Conservation (phyloP, 2,329 filamentous ascomycete species). For the Sclerotiophoma versabilis region DNA sequence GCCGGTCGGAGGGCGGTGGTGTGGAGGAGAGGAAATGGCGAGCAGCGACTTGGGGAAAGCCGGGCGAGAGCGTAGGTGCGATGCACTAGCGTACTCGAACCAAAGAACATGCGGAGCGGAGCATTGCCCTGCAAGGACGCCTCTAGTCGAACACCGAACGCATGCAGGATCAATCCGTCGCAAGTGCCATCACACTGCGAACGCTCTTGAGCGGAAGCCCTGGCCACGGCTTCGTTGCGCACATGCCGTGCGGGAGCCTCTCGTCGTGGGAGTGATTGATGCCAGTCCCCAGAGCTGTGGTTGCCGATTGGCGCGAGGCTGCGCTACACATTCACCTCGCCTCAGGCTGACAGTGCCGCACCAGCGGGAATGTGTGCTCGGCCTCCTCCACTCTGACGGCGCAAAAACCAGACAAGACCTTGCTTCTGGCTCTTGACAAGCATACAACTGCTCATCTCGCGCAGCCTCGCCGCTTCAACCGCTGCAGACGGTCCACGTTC, state of each 20-base stretch:
- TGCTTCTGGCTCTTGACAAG: background rate
- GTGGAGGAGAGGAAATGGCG: slow-evolving; percentile 18
- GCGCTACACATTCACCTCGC: slow-evolving; percentile 11
- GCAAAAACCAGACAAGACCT: background rate
- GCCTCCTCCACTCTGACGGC: background rate
- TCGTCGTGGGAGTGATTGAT: background rate
- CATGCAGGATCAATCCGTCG: slow-evolving; percentile 1
- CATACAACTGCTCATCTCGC: background rate
- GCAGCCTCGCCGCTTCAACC: background rate
- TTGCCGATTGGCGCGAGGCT: slow-evolving; percentile 12
- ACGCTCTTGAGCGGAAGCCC: too few species aligned
- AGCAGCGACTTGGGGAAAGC: slow-evolving; percentile 17
- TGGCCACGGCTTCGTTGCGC: background rate
- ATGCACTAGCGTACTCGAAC: slow-evolving; percentile 14
- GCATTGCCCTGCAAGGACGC: slow-evolving; percentile 13
- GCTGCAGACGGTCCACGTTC: background rate
- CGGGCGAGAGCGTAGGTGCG: slow-evolving; percentile 18
- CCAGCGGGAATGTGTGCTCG: background rate
- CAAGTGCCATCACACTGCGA: too few species aligned
- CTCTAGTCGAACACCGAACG: slow-evolving; percentile 1
- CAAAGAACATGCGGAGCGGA: slow-evolving; percentile 19
- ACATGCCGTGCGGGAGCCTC: background rate
- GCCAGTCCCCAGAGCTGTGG: background rate
- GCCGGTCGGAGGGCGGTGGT: slow-evolving; percentile 1
- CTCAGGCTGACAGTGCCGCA: background rate